Percentiles rank a stretch among this genome's conserved stretches.
phyloP scores from a whole-genome alignment of 2,329 filamentous ascomycete species.

The Colletotrichum godetiae region DNA sequence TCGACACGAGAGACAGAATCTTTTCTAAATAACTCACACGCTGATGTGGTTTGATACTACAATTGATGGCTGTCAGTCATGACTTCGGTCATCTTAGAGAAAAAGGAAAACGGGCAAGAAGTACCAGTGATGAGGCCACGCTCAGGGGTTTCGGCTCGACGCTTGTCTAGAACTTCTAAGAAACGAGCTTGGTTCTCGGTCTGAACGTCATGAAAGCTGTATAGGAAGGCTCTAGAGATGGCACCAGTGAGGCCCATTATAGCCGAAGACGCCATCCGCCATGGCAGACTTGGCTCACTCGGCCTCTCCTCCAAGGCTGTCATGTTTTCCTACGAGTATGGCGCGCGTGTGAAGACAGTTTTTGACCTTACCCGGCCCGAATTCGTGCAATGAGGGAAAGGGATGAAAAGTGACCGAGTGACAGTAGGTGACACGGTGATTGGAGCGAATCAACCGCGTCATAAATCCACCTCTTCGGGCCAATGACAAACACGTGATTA shows the following conservation, averaged over 20 bases:
- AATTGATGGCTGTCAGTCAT: slow-evolving; percentile 3
- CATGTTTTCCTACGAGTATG: slow-evolving; percentile 1
- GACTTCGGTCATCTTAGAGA: background rate
- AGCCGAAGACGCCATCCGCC: slow-evolving; percentile 78
- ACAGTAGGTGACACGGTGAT: slow-evolving; percentile 2
- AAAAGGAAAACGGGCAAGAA: background rate
- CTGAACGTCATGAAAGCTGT: slow-evolving; percentile 79
- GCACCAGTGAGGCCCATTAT: slow-evolving; percentile 80
- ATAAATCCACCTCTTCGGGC: slow-evolving; percentile 2
- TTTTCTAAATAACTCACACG: slow-evolving; percentile 71
- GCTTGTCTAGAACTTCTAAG: slow-evolving; percentile 78
- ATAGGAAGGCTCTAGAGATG: slow-evolving; percentile 80
- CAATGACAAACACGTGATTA: background rate
- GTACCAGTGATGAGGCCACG: slow-evolving; percentile 81
- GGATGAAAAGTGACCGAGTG: background rate
- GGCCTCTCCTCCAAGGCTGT: slow-evolving; percentile 34
- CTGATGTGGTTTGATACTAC: slow-evolving; percentile 89
- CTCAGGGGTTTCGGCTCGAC: slow-evolving; percentile 72
- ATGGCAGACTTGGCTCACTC: slow-evolving; percentile 69
- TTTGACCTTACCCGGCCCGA: background rate
- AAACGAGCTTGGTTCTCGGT: slow-evolving; percentile 82
- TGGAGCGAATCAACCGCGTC: slow-evolving; percentile 3
- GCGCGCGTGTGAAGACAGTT: background rate
- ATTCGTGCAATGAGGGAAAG: background rate
- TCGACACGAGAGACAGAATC: slow-evolving; percentile 27